phyloP scores from a whole-genome alignment of 805 yeast genomes.

The Candida sphagnicola region DNA sequence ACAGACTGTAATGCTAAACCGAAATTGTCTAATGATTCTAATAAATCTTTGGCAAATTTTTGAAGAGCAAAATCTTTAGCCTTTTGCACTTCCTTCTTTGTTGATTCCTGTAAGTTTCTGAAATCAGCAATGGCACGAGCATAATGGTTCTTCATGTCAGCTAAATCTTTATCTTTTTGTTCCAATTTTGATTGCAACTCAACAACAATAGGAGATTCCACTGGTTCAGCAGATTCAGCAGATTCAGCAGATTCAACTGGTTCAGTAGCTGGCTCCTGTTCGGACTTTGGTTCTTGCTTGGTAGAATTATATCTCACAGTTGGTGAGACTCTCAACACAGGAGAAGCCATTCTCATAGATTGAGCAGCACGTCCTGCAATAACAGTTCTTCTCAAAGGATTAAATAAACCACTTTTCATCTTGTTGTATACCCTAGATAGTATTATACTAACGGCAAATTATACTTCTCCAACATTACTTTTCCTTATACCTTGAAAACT shows the following conservation, averaged over 20 bases:
- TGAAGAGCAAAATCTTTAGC: conserved; percentile 89
- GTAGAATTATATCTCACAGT: conserved; percentile 16
- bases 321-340: conserved; percentile 4
- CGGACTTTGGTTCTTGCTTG: conserved; percentile 6
- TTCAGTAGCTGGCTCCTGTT: conserved; percentile 11
- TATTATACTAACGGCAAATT: too few relatives aligned
- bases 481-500: neutral
- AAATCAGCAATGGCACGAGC: conserved; percentile 86
- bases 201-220: conserved; percentile 16
- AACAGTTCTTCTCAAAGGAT: conserved; percentile 15
- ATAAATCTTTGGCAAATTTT: conserved; percentile 84
- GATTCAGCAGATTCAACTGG: conserved; percentile 10
- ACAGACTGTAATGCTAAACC: conserved; percentile 79
- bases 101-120: conserved; percentile 86
- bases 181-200: conserved; percentile 51
- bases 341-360: conserved; percentile 13
- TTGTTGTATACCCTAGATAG: too few relatives aligned
- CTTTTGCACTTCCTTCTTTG: conserved; percentile 81
- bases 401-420: conserved; percentile 25
- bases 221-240: conserved; percentile 10
- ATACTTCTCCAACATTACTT: neutral
- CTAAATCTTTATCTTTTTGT: conserved; percentile 66
- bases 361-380: conserved; percentile 9
- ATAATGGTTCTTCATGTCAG: conserved; percentile 78
- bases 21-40: conserved; percentile 88